A percentile compares a stretch with the other conserved stretches of the same genome.
Evolutionary conservation across 352 stramenopile species (phyloP).

Genomic region (Phytophthora aleatoria): DNA sequence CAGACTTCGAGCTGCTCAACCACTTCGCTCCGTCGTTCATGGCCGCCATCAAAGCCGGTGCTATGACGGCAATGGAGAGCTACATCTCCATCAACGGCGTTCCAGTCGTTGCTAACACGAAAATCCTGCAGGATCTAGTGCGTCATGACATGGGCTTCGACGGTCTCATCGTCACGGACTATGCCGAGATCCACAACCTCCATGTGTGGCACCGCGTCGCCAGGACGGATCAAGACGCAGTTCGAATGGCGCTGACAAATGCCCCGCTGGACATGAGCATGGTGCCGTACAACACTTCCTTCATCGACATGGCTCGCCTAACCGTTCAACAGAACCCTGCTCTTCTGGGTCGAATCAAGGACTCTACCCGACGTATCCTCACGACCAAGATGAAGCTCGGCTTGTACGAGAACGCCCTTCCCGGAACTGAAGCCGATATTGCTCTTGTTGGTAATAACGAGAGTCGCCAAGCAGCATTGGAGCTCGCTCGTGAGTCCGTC

Average conservation of each 20-base stretch:
- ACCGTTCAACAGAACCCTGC: slow-evolving; percentile 43
- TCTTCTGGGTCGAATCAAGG: slow-evolving; percentile 51
- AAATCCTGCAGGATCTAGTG: slow-evolving; percentile 83
- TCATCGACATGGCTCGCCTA: slow-evolving; percentile 55
- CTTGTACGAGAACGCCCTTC: slow-evolving; percentile 71
- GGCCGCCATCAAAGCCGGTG: slow-evolving; percentile 79
- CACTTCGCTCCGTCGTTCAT: slow-evolving; percentile 87
- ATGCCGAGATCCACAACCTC: slow-evolving; percentile 92
- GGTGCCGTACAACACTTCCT: slow-evolving; percentile 61
- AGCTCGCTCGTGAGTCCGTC: slow-evolving; percentile 81
- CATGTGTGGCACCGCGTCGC: slow-evolving; percentile 64
- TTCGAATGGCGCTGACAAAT: slow-evolving; percentile 70
- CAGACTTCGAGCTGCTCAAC: slow-evolving; percentile 83
- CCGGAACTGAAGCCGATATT: slow-evolving; percentile 45
- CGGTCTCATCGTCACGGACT: slow-evolving; percentile 92
- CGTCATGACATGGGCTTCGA: slow-evolving; percentile 87
- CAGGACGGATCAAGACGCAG: slow-evolving; percentile 53
- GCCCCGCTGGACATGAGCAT: slow-evolving; percentile 93
- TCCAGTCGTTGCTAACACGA: slow-evolving; percentile 87
- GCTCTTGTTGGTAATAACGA: slow-evolving; percentile 51
- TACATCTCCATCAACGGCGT: slow-evolving; percentile 94
- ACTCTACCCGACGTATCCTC: slow-evolving; percentile 68
- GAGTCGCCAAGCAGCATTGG: slow-evolving; percentile 60
- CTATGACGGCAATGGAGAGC: slow-evolving; percentile 92
- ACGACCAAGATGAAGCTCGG: slow-evolving; percentile 75